These are phyloP conservation scores for Xylariaceae sp. DNA, from an alignment of 2,329 filamentous ascomycete species.

Conservation along the genomic window DNA sequence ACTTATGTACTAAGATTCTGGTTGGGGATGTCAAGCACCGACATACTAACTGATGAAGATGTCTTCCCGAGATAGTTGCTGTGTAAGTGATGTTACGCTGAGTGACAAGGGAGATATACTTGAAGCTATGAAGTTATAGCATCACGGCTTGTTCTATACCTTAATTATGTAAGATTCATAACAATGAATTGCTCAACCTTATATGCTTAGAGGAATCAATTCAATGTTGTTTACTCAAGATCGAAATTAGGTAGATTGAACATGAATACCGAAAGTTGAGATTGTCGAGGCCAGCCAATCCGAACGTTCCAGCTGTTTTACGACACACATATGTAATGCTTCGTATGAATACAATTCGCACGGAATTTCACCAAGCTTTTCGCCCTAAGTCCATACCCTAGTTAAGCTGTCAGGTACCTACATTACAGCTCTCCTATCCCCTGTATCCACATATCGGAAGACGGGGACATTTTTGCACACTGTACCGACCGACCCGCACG, in stretches of 20 bases:
- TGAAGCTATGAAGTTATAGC: background rate
- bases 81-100: background rate
- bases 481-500: too few species aligned
- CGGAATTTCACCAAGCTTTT: background rate
- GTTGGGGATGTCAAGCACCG: background rate
- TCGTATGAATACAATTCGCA: background rate
- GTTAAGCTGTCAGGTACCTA: background rate
- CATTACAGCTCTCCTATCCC: background rate
- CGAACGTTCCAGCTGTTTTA: background rate
- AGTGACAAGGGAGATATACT: background rate
- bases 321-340: too few species aligned
- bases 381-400: background rate
- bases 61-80: background rate
- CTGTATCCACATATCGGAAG: background rate
- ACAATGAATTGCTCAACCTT: background rate
- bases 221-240: background rate
- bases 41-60: background rate
- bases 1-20: background rate
- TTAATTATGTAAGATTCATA: too few species aligned
- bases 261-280: background rate
- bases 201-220: background rate
- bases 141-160: background rate
- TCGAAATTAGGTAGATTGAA: background rate
- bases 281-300: background rate
- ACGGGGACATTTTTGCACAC: background rate